These are phyloP conservation scores for Plenodomus lindquistii DNA, from an alignment of 2,329 filamentous ascomycete species.

Conservation along the genomic window DNA sequence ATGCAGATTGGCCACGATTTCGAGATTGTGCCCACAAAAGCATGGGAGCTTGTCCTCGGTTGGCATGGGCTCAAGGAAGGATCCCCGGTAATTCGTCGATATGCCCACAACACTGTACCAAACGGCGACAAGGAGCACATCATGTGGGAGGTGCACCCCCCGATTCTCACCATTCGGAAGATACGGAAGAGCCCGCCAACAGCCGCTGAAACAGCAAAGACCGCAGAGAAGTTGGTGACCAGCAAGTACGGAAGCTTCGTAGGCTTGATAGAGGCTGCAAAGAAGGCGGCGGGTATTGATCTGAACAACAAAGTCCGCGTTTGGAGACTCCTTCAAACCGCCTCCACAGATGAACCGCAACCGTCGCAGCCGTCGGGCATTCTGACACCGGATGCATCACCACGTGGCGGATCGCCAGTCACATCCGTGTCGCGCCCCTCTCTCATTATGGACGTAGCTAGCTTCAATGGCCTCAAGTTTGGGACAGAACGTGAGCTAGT, in stretches of 20 bases:
- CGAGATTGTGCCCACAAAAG: slow-evolving; percentile 74
- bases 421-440: slow-evolving; percentile 32
- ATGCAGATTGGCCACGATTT: slow-evolving; percentile 69
- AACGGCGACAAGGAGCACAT: slow-evolving; percentile 65
- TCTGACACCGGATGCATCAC: slow-evolving; percentile 50
- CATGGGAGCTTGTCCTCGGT: slow-evolving; percentile 77
- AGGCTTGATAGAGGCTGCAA: slow-evolving; percentile 75
- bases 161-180: slow-evolving; percentile 82
- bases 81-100: slow-evolving; percentile 72
- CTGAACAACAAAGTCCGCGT: slow-evolving; percentile 74
- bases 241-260: slow-evolving; percentile 72
- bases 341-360: slow-evolving; percentile 40
- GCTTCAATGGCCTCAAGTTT: slow-evolving; percentile 65
- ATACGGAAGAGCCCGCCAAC: slow-evolving; percentile 66
- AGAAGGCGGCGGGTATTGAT: slow-evolving; percentile 69
- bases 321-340: slow-evolving; percentile 65
- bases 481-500: slow-evolving; percentile 69
- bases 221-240: slow-evolving; percentile 68
- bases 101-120: slow-evolving; percentile 74
- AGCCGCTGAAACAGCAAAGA: slow-evolving; percentile 63
- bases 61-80: slow-evolving; percentile 80
- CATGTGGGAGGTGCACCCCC: slow-evolving; percentile 81
- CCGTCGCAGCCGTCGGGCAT: slow-evolving; percentile 44
- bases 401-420: slow-evolving; percentile 49
- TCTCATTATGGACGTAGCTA: slow-evolving; percentile 65